Conservation (phyloP, 2,329 filamentous ascomycete species). For the Pseudogymnoascus sp. region DNA sequence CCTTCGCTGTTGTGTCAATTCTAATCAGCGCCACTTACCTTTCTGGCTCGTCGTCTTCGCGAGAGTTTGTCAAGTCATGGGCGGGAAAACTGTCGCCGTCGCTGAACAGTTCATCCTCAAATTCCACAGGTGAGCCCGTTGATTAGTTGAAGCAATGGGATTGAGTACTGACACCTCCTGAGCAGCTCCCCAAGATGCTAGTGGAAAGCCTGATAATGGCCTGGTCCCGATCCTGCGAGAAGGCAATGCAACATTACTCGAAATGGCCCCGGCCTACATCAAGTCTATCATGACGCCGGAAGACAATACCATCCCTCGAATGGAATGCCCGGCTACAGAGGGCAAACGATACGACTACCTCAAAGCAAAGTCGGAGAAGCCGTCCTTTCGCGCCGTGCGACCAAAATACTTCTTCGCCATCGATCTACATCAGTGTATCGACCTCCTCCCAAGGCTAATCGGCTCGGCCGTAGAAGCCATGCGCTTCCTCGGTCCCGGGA, state of each 20-base stretch:
- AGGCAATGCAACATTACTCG: neutral
- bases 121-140: neutral
- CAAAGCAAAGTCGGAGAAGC: neutral
- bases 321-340: neutral
- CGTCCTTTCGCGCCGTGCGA: neutral
- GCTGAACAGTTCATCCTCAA: neutral
- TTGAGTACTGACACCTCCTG: neutral
- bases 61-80: neutral
- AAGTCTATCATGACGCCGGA: constrained; percentile 4
- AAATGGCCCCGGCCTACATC: neutral
- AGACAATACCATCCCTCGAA: constrained; percentile 3
- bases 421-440: constrained; percentile 39
- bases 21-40: neutral
- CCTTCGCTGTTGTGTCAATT: neutral
- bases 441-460: constrained; percentile 43
- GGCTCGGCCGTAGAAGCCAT: constrained; percentile 44
- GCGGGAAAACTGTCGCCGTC: neutral
- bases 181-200: neutral
- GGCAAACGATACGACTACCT: constrained; percentile 10
- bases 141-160: neutral
- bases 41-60: neutral
- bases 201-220: too few species aligned
- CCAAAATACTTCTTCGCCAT: constrained; percentile 44
- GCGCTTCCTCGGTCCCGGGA: constrained; percentile 38
- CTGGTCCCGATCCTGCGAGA: neutral